Conservation (phyloP, 331 rosid species). For the Acacia pycnantha region DNA sequence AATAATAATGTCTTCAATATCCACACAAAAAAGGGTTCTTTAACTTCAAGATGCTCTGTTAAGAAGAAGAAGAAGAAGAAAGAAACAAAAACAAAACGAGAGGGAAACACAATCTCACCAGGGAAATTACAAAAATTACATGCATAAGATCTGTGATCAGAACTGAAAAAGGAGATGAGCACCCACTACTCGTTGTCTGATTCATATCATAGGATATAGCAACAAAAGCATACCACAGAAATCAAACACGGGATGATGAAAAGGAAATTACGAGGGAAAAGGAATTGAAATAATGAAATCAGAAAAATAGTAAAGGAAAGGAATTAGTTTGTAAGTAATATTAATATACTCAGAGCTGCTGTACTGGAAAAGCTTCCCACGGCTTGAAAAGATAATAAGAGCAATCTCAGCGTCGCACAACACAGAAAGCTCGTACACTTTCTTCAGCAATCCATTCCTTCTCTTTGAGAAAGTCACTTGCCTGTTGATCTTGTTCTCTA, state of each 20-base stretch:
- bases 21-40: not conserved
- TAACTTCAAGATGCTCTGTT: not conserved
- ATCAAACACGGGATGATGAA: not conserved
- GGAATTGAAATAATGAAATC: not conserved
- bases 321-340: no score
- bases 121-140: not conserved
- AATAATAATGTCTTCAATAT: not conserved
- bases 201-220: not conserved
- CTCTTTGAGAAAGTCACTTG: no score
- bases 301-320: no score
- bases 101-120: not conserved
- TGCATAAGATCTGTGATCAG: not conserved
- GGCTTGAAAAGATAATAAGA: no score
- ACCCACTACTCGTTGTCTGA: not conserved
- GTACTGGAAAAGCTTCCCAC: no score
- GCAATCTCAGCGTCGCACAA: no score
- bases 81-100: not conserved
- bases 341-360: no score
- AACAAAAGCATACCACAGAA: not conserved
- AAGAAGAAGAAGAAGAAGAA: not conserved
- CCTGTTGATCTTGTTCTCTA: no score
- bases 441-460: no score
- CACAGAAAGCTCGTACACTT: no score
- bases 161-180: not conserved
- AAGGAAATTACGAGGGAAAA: not conserved